Conservation (phyloP, 805 yeast genomes). For the Kuraishia floccosa region DNA sequence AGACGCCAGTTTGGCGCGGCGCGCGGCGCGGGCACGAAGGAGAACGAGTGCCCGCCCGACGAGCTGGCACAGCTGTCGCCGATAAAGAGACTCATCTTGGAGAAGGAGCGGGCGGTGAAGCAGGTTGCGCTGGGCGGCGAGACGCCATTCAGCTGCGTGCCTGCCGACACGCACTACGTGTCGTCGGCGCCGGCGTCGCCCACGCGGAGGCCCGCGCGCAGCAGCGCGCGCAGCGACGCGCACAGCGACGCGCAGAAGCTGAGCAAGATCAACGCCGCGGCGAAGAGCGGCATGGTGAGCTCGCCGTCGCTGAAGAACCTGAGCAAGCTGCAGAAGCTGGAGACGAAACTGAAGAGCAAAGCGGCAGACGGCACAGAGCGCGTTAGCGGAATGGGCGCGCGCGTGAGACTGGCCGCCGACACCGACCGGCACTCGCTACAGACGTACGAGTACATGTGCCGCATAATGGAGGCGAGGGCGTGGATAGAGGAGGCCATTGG, state of each 20-base stretch:
- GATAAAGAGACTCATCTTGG: constrained; percentile 19
- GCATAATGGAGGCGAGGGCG: constrained; percentile 35
- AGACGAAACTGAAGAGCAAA: constrained; percentile 10
- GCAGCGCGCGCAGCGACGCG: not conserved
- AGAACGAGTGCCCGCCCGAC: no score
- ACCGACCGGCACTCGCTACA: constrained; percentile 14
- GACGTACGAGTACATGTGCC: constrained; percentile 33
- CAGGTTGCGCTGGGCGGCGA: constrained; percentile 3
- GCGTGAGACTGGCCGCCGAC: constrained; percentile 10
- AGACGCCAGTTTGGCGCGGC: no score
- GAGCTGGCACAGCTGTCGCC: constrained; percentile 10
- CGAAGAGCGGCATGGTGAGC: constrained; percentile 11
- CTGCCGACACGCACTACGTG: no score
- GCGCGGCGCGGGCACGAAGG: no score
- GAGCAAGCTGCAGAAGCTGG: constrained; percentile 17
- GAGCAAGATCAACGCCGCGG: constrained; percentile 18
- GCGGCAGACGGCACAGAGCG: constrained; percentile 7
- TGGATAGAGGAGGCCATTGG: constrained; percentile 33
- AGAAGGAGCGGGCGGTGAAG: constrained; percentile 15
- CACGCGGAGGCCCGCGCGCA: not conserved
- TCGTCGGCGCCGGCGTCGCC: constrained; percentile 4
- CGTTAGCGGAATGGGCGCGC: constrained; percentile 8
- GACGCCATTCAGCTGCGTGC: no score
- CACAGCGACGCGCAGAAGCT: constrained; percentile 15
- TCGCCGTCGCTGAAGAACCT: constrained; percentile 24